Evolutionary conservation across 2,329 filamentous ascomycete genomes (phyloP).

Genomic region (Dissoconium aciculare): DNA sequence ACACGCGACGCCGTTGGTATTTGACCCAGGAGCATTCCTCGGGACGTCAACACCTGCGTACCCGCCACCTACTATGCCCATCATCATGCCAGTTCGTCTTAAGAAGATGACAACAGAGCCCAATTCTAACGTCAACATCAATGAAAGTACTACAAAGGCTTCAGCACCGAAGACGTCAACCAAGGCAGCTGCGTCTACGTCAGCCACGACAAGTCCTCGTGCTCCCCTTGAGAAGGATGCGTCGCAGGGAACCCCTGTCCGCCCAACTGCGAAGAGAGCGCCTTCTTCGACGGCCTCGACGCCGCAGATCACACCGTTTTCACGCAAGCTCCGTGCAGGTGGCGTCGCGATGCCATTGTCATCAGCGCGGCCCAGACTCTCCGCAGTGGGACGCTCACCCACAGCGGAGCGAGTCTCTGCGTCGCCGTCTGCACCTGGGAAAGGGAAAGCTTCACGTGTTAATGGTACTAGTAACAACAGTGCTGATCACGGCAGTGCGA

Average conservation of each 20-base stretch:
- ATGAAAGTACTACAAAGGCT: too few species aligned
- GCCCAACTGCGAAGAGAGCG: slow-evolving; percentile 5
- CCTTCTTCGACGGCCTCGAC: slow-evolving; percentile 15
- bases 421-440: not conserved
- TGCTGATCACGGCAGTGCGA: too few species aligned
- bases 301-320: slow-evolving; percentile 26
- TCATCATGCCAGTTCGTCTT: slow-evolving; percentile 17
- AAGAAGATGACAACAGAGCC: slow-evolving; percentile 3
- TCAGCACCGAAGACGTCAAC: too few species aligned
- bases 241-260: too few species aligned
- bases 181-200: too few species aligned
- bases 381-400: not conserved
- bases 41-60: too few species aligned
- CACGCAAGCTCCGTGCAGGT: slow-evolving; percentile 23
- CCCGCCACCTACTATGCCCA: slow-evolving; percentile 2
- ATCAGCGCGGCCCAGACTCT: slow-evolving; percentile 4
- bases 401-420: not conserved
- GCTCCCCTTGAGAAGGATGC: too few species aligned
- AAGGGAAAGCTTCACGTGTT: too few species aligned
- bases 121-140: too few species aligned
- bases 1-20: slow-evolving; percentile 18
- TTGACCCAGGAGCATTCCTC: slow-evolving; percentile 15
- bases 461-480: too few species aligned
- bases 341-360: slow-evolving; percentile 14
- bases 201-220: too few species aligned